Conservation (phyloP, 805 yeast species). For the Yamadazyma phyllophila region DNA sequence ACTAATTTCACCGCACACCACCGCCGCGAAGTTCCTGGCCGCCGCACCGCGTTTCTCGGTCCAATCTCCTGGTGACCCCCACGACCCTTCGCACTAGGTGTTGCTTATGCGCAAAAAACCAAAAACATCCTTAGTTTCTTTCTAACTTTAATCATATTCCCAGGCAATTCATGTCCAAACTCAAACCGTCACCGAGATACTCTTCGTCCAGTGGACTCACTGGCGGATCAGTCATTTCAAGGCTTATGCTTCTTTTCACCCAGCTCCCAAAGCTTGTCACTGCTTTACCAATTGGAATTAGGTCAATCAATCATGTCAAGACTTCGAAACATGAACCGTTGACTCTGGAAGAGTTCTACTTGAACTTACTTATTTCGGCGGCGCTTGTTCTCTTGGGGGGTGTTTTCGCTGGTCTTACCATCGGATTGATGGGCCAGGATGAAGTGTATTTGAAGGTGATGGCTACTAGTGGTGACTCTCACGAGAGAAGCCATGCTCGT, state of each 20-base stretch:
- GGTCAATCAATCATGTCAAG: slow-evolving; percentile 14
- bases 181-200: slow-evolving; percentile 5
- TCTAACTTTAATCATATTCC: background rate
- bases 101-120: no score
- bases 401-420: slow-evolving; percentile 90
- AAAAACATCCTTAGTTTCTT: no score
- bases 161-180: slow-evolving; percentile 3
- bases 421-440: slow-evolving; percentile 97
- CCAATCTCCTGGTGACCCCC: no score
- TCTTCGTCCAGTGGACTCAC: background rate
- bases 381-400: slow-evolving; percentile 75
- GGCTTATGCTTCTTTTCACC: slow-evolving; percentile 30
- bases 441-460: slow-evolving; percentile 92
- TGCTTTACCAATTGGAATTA: slow-evolving; percentile 30
- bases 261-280: slow-evolving; percentile 31
- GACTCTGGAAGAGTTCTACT: slow-evolving; percentile 42
- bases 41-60: no score
- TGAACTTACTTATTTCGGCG: slow-evolving; percentile 53
- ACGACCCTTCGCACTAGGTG: no score
- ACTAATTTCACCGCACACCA: no score
- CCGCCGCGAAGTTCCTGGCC: no score
- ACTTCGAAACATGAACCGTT: slow-evolving; percentile 16
- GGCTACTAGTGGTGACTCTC: slow-evolving; percentile 75
- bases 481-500: slow-evolving; percentile 65
- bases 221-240: slow-evolving; percentile 18